Evolutionary conservation across 2,329 filamentous ascomycete genomes (phyloP).

Genomic region (Zalaria sp.): DNA sequence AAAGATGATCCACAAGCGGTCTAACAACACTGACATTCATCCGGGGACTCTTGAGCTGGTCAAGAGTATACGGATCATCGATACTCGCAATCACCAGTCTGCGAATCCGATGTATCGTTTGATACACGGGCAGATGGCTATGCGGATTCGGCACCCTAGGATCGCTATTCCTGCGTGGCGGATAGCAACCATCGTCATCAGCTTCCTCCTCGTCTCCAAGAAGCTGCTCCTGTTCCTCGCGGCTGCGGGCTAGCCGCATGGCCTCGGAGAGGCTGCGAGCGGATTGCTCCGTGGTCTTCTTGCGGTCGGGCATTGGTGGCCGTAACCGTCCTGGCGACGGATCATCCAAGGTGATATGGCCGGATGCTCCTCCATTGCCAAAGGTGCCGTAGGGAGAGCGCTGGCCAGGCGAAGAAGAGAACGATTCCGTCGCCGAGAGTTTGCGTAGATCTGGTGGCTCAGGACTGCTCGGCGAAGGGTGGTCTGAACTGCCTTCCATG

Average conservation of each 20-base stretch:
- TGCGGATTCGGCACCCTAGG: slow-evolving; percentile 40
- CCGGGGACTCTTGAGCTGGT: slow-evolving; percentile 65
- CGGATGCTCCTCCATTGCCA: neutral
- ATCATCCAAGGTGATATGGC: slow-evolving; percentile 13
- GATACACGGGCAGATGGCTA: slow-evolving; percentile 56
- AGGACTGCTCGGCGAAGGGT: too few species aligned
- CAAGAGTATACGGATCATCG: slow-evolving; percentile 51
- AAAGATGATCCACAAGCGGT: slow-evolving; percentile 71
- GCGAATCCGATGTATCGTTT: slow-evolving; percentile 52
- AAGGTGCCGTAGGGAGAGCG: too few species aligned
- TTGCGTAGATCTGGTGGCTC: neutral
- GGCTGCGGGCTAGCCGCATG: slow-evolving; percentile 23
- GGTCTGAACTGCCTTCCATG: too few species aligned
- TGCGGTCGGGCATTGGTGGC: slow-evolving; percentile 14
- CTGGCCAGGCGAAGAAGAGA: too few species aligned
- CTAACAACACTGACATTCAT: slow-evolving; percentile 72
- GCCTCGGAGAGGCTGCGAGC: slow-evolving; percentile 22
- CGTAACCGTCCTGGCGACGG: slow-evolving; percentile 11
- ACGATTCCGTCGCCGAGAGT: neutral
- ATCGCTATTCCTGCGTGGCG: slow-evolving; percentile 21
- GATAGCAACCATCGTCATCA: slow-evolving; percentile 31
- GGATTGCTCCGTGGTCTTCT: slow-evolving; percentile 15
- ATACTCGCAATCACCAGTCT: slow-evolving; percentile 33
- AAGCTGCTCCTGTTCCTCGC: slow-evolving; percentile 35
- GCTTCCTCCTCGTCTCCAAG: slow-evolving; percentile 30